phyloP scores from a whole-genome alignment of 2,329 filamentous ascomycete species.

The Phoma sp. region DNA sequence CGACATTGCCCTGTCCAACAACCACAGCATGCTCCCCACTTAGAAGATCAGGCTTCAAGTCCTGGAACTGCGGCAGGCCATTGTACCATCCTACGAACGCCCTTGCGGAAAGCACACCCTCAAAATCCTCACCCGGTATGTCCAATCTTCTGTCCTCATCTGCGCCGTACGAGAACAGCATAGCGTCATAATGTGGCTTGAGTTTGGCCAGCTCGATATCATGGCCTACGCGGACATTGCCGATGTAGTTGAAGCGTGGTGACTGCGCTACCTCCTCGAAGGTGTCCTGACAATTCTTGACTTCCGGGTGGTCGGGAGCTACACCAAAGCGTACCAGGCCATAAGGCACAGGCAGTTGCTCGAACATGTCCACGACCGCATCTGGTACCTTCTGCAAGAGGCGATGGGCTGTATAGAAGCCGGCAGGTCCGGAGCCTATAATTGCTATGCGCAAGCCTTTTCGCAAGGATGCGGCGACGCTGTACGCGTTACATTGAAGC shows the following conservation, averaged over 20 bases:
- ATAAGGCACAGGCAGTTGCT: conserved; percentile 89
- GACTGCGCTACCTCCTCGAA: conserved; percentile 87
- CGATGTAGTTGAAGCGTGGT: conserved; percentile 85
- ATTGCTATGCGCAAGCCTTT: conserved; percentile 79
- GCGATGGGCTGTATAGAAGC: conserved; percentile 91
- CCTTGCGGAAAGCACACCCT: conserved; percentile 83
- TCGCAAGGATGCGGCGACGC: conserved; percentile 22
- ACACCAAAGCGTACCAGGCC: conserved; percentile 93
- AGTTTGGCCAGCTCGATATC: conserved; percentile 71
- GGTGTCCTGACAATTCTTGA: conserved; percentile 97
- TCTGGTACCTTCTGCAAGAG: conserved; percentile 76
- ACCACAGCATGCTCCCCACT: conserved; percentile 82
- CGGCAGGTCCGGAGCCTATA: conserved; percentile 91
- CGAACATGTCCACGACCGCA: conserved; percentile 91
- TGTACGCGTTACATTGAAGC: conserved; percentile 30
- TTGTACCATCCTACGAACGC: conserved; percentile 99
- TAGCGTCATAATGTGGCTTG: conserved; percentile 84
- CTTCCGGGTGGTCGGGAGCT: conserved; percentile 97
- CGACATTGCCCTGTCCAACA: conserved; percentile 95
- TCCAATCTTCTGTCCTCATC: conserved; percentile 79
- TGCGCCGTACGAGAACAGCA: conserved; percentile 92
- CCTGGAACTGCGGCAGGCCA: conserved; percentile 80
- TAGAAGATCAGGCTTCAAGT: conserved; percentile 74
- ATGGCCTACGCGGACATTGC: conserved; percentile 81
- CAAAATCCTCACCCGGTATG: conserved; percentile 79